A percentile compares a stretch with the other conserved stretches of the same genome.
phyloP scores from a whole-genome alignment of 306 rosid genomes.

The Luffa acutangula region DNA sequence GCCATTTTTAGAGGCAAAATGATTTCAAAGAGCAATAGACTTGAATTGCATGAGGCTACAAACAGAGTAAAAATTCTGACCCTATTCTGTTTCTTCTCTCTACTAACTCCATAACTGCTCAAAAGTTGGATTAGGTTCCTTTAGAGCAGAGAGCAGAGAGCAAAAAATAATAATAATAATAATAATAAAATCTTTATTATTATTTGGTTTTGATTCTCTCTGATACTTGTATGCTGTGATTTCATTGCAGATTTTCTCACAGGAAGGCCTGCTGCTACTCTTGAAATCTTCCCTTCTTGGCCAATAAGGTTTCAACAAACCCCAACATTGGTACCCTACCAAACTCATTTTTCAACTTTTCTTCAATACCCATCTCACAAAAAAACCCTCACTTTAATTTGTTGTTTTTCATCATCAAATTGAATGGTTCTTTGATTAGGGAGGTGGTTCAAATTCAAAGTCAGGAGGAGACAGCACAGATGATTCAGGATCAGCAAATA shows the following conservation, averaged over 20 bases:
- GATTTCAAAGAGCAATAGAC: constrained; percentile 35
- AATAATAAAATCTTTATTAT: background rate
- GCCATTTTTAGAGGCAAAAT: constrained; percentile 41
- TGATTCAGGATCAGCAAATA: constrained; percentile 79
- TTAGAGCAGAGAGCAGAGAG: background rate
- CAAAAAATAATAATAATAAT: background rate
- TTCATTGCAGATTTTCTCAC: constrained; percentile 64
- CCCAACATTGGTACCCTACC: constrained; percentile 30
- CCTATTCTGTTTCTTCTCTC: constrained; percentile 32
- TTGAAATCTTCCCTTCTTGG: constrained; percentile 99
- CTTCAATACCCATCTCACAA: background rate
- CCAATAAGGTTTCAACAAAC: constrained; percentile 83
- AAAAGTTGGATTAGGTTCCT: constrained; percentile 55
- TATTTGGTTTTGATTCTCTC: background rate
- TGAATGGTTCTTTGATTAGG: background rate
- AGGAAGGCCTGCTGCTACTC: constrained; percentile 88
- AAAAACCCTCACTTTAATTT: background rate
- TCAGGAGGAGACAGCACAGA: constrained; percentile 35
- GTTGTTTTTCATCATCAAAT: background rate
- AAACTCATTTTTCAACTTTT: background rate
- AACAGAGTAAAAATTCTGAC: constrained; percentile 39
- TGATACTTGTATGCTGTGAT: constrained; percentile 20
- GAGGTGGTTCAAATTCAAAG: constrained; percentile 77
- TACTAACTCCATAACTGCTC: constrained; percentile 70
- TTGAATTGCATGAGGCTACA: constrained; percentile 51